These are phyloP conservation scores for Theobroma cacao DNA, from an alignment of 345 rosid species.

Conservation along the genomic window DNA sequence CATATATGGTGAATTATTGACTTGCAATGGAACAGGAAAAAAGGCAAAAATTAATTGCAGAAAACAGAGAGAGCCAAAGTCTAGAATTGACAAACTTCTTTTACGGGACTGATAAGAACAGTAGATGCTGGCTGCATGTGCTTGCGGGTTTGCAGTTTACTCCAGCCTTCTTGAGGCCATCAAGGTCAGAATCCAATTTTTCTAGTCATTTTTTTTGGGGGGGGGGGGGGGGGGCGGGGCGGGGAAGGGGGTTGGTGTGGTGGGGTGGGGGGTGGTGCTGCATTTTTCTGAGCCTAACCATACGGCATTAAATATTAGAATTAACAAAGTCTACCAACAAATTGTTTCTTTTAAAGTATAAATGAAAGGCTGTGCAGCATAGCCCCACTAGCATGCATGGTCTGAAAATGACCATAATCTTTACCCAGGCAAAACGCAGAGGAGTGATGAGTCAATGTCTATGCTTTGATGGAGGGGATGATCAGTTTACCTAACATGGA, in stretches of 20 bases:
- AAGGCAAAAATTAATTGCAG: background rate
- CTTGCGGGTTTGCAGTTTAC: slow-evolving; percentile 3
- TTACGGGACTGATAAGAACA: background rate
- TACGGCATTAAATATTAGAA: background rate
- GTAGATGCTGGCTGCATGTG: slow-evolving; percentile 4
- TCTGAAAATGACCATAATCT: background rate
- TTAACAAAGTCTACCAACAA: background rate
- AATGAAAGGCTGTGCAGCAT: background rate
- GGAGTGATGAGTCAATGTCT: background rate
- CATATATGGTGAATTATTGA: background rate
- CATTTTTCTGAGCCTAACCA: background rate
- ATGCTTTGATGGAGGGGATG: background rate
- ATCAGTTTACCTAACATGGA: background rate
- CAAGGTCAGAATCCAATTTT: background rate
- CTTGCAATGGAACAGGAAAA: background rate
- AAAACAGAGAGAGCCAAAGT: background rate
- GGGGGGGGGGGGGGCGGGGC: too few species aligned
- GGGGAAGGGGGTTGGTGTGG: too few species aligned
- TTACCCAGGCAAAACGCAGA: background rate
- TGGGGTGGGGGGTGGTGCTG: too few species aligned
- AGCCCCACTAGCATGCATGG: slow-evolving; percentile 4
- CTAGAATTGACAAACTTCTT: slow-evolving; percentile 4
- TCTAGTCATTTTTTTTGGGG: background rate
- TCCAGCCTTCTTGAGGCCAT: slow-evolving; percentile 1
- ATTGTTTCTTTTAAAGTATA: background rate